A percentile compares a stretch with the other conserved stretches of the same genome.
phyloP scores from a whole-genome alignment of 768 basidiomycete genomes.

The Lentinula guzmanii region DNA sequence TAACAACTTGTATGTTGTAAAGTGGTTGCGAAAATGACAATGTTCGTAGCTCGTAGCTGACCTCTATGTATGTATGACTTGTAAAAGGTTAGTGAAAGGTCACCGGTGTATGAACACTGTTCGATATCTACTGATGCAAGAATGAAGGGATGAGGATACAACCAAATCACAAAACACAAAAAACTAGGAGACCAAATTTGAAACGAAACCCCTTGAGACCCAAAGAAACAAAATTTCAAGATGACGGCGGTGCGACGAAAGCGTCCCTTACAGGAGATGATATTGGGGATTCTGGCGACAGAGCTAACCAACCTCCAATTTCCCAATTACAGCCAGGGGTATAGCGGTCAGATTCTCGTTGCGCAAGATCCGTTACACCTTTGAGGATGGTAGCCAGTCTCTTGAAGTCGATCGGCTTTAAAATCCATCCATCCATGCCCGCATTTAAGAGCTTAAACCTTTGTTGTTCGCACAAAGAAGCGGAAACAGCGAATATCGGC shows the following conservation, averaged over 20 bases:
- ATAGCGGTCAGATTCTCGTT: slow-evolving; percentile 51
- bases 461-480: slow-evolving; percentile 58
- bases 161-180: too few species aligned
- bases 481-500: slow-evolving; percentile 80
- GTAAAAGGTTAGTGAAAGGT: too few species aligned
- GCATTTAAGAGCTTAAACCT: slow-evolving; percentile 42
- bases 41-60: too few species aligned
- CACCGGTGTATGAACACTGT: too few species aligned
- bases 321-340: slow-evolving; percentile 52
- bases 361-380: slow-evolving; percentile 48
- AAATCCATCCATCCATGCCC: slow-evolving; percentile 77
- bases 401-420: slow-evolving; percentile 79
- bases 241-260: background rate
- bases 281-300: background rate
- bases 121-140: too few species aligned
- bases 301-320: slow-evolving; percentile 51
- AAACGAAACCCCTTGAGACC: too few species aligned
- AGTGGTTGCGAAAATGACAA: too few species aligned
- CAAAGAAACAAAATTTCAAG: background rate
- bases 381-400: slow-evolving; percentile 51
- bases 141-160: too few species aligned
- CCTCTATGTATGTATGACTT: too few species aligned
- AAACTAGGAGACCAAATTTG: too few species aligned
- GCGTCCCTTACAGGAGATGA: background rate
- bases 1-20: background rate